Evolutionary conservation across 75 land plant genomes (phyloP), one percentile per base, ranked within the genome.

Genomic region (Selaginella tamariscina): DNA sequence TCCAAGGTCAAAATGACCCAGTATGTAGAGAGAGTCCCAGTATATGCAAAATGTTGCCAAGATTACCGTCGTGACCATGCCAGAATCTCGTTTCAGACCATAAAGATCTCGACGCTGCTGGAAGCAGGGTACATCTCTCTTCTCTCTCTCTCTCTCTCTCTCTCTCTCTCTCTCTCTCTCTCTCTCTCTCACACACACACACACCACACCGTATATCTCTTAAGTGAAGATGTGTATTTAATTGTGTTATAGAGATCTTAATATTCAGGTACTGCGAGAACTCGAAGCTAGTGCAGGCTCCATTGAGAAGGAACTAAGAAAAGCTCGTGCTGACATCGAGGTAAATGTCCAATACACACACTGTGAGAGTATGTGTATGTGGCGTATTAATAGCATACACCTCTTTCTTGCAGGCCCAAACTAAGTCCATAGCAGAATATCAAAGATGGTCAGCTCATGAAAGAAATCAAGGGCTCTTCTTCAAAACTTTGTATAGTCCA

Each of bases 401-500:
- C 9, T 68, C n/a, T 2, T 49, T 39, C 1, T 1, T 2, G 21
- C 78, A 78, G 80, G 82, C 70, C 2, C 73, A 77, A 55, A 67
- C 81, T 55, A 63, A 68, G 30, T 74, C 65, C 32, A 76, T 80
- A 68, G 82, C 77, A 28, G 76, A 80, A 31, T 71, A 39, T 55
- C 82, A 77, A 55, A 55, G 65, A 24, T 59, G 75, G 54, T 32
- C 74, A 2, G 67, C 73, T 27, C 76, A 80, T 70, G 66, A 72
- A 55, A 67, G 82, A 70, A 80, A 80, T 32, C 80, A 80, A 24
- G 82, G 80, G 2, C 49, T 80, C 54, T 80, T 80, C 67, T 80
- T 80, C 70, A 80, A 80, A 65, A 80, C 69, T 77, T 70, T 80
- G 26, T 80, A 80, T 32, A 67, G 67, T 56, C 64, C 82, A 26